These are phyloP conservation scores for Avicennia marina DNA, from an alignment of 257 asterid species.

Conservation along the genomic window DNA sequence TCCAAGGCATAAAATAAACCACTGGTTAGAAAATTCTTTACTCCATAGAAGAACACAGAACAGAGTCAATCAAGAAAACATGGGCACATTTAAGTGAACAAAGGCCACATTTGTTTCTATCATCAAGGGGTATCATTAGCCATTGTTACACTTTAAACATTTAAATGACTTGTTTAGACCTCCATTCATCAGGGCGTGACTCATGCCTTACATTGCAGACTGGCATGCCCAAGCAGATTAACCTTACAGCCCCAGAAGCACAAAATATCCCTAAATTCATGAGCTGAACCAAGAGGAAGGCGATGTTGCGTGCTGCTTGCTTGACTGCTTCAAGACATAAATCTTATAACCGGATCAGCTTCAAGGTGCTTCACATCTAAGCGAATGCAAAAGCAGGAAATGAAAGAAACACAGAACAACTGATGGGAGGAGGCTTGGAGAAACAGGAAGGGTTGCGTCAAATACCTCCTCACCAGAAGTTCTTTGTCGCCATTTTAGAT, in stretches of 20 bases:
- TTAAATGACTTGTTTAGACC: background rate
- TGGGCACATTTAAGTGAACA: no score
- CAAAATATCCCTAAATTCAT: background rate
- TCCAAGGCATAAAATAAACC: no score
- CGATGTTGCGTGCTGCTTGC: background rate
- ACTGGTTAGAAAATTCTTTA: no score
- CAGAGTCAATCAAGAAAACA: no score
- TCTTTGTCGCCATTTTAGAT: background rate
- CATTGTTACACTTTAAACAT: background rate
- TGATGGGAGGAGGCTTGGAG: background rate
- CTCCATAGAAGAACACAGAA: no score
- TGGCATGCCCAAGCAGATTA: no score
- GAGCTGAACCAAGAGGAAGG: background rate
- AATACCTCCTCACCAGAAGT: conserved; percentile 15
- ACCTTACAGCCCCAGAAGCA: no score
- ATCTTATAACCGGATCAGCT: background rate
- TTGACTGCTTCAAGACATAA: background rate
- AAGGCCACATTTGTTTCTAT: no score
- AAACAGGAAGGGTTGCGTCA: background rate
- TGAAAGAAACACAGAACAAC: background rate
- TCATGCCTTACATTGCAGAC: no score
- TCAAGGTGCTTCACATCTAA: background rate
- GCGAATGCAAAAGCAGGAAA: background rate
- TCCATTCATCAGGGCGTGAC: background rate
- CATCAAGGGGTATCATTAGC: background rate